Conservation (phyloP, 1,139 yeast genomes). For the Komagataea norvegica region DNA sequence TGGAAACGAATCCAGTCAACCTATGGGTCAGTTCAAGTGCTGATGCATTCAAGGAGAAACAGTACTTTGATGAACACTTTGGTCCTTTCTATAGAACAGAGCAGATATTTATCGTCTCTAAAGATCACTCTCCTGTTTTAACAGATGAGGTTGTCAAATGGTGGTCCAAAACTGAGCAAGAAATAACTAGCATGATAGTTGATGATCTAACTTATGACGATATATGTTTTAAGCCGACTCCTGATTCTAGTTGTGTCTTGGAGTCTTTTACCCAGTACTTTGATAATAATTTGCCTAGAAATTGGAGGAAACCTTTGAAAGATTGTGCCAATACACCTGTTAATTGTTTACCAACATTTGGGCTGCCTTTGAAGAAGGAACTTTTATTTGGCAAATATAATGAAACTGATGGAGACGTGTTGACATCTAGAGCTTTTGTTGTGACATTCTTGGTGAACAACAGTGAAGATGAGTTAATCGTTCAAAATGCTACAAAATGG, state of each 20-base stretch:
- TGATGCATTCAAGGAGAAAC: constrained; percentile 64
- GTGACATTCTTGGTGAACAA: constrained; percentile 66
- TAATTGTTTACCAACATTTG: constrained; percentile 83
- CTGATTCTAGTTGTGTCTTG: constrained; percentile 70
- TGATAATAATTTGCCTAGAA: constrained; percentile 60
- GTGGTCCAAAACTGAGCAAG: constrained; percentile 80
- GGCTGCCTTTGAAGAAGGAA: constrained; percentile 77
- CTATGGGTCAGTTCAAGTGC: constrained; percentile 87
- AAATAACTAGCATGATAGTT: constrained; percentile 37
- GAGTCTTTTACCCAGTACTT: constrained; percentile 91
- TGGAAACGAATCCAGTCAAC: constrained; percentile 76
- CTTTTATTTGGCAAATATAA: constrained; percentile 60
- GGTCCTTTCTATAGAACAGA: constrained; percentile 92
- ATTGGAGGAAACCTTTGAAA: constrained; percentile 53
- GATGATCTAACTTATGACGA: constrained; percentile 44
- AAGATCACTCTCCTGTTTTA: constrained; percentile 52
- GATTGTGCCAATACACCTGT: constrained; percentile 79
- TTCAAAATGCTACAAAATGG: constrained; percentile 53
- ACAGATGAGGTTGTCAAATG: constrained; percentile 60
- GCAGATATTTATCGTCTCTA: constrained; percentile 73
- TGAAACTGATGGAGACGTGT: constrained; percentile 36
- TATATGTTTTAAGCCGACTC: constrained; percentile 78
- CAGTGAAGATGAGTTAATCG: constrained; percentile 34
- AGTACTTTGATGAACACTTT: constrained; percentile 69
- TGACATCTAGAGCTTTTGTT: constrained; percentile 65